A percentile compares a stretch with the other conserved stretches of the same genome.
phyloP scores from a whole-genome alignment of 176 grass and related monocot species.

The Hyparrhenia diplandra region DNA sequence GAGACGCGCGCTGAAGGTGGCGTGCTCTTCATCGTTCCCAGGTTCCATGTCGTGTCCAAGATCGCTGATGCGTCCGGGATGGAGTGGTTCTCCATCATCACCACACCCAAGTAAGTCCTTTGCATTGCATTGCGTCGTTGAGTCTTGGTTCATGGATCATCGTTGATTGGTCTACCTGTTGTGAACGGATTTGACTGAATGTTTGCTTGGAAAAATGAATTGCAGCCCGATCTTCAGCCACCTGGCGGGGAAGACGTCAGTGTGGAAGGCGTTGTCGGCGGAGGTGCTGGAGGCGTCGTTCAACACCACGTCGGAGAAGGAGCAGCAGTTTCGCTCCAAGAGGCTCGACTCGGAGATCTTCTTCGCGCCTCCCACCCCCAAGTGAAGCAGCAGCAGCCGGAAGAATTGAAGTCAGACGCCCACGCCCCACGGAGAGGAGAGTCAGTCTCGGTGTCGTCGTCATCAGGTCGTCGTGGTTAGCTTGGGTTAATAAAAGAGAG shows the following conservation, averaged over 20 bases:
- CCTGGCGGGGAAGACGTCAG: no score
- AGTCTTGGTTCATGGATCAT: no score
- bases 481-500: neutral
- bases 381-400: neutral
- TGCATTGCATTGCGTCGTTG: neutral
- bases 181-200: no score
- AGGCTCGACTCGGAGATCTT: conserved; percentile 81
- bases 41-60: conserved; percentile 88
- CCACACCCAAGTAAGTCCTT: conserved; percentile 79
- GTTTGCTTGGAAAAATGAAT: neutral
- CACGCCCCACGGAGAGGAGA: neutral
- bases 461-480: neutral
- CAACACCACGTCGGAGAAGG: no score
- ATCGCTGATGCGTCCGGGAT: conserved; percentile 69
- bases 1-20: conserved; percentile 55
- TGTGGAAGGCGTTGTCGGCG: no score
- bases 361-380: conserved; percentile 45
- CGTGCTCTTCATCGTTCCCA: conserved; percentile 75
- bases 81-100: conserved; percentile 98
- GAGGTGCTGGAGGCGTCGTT: no score
- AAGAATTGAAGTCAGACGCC: no score
- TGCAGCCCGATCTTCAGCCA: conserved; percentile 64
- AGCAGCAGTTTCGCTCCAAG: conserved; percentile 77
- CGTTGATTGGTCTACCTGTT: no score
- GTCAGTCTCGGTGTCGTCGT: no score